Conservation (phyloP, 2,329 filamentous ascomycete species). For the Cytospora schulzeri region DNA sequence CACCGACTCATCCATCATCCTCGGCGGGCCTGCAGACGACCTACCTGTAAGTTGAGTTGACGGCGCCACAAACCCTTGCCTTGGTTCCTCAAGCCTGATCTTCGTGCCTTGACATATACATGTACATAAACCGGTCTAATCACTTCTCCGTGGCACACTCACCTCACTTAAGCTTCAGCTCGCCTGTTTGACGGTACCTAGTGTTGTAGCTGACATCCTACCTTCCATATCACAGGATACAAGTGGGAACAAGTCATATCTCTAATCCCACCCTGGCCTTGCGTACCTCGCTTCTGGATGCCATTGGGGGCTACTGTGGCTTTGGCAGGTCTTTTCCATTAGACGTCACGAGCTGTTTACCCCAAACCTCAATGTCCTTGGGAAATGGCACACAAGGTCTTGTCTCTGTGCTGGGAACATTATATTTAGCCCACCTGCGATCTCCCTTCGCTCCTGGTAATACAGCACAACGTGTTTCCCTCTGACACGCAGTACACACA, state of each 20-base stretch:
- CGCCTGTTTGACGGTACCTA: neutral
- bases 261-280: constrained; percentile 4
- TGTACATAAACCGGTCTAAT: neutral
- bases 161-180: neutral
- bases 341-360: constrained; percentile 19
- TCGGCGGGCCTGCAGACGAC: neutral
- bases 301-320: constrained; percentile 8
- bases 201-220: neutral
- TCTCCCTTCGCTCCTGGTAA: constrained; percentile 15
- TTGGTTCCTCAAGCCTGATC: neutral
- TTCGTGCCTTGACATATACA: neutral
- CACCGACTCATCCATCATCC: neutral
- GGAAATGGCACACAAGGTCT: constrained; percentile 18
- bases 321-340: constrained; percentile 1
- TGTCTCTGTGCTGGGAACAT: constrained; percentile 7
- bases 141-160: neutral
- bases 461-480: constrained; percentile 17
- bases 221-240: neutral
- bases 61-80: neutral
- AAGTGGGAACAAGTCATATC: neutral
- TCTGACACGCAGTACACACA: constrained; percentile 10
- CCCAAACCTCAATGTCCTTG: constrained; percentile 11
- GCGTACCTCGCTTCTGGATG: constrained; percentile 10
- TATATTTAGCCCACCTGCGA: constrained; percentile 21
- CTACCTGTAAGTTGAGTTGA: neutral